Evolutionary conservation across 2,329 filamentous ascomycete genomes (phyloP), one percentile per base, ranked within the genome.

Genomic region (Fusarium papillatum): DNA sequence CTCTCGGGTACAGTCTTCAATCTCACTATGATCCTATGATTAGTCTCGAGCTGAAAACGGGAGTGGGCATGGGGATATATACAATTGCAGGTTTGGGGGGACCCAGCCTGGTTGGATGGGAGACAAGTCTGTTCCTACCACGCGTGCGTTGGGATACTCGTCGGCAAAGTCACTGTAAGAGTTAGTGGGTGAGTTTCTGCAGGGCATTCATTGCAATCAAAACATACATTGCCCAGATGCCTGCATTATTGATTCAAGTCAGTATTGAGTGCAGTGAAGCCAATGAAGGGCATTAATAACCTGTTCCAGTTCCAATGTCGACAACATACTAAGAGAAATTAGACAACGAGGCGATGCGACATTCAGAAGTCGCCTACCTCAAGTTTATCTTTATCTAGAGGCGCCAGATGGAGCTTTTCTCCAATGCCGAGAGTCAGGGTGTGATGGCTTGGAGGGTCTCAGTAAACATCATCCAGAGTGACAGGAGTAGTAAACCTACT

Each of bases 51-150:
- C 17, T 5, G 26, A n/a, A 1, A 14, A n/a, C 2, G 50, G 48
- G 14, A 11, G 26, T 11, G 9, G 36, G 10, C 29, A 24, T 41
- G 7, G 39, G 57, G 11, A 3, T 7, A 39, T 14, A 14, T 36
- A 68, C 66, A 68, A 68, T 31, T 64, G 36, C 2, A 68, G 24
- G 24, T 68, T 68, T 7, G 66, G 61, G 2, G 72, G 72, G 10
- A 74, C 72, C 83, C 88, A 89, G 22, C 82, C 82, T 1, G 89
- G 88, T 73, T 91, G 89, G n/a, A 90, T 89, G 1, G 89, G 88
- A 6, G 88, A 89, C 7, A 91, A 82, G 76, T 91, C 89, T 9
- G 88, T 89, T 55, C 73, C 73, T n/a, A 86, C 85, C 9, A 81
- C 90, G 83, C 77, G 83, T 73, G 78, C 83, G 74, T 83, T 78